Percentiles rank a stretch among this genome's conserved stretches.
phyloP scores from a whole-genome alignment of 2,329 filamentous ascomycete species.

The Fusarium tricinctum region DNA sequence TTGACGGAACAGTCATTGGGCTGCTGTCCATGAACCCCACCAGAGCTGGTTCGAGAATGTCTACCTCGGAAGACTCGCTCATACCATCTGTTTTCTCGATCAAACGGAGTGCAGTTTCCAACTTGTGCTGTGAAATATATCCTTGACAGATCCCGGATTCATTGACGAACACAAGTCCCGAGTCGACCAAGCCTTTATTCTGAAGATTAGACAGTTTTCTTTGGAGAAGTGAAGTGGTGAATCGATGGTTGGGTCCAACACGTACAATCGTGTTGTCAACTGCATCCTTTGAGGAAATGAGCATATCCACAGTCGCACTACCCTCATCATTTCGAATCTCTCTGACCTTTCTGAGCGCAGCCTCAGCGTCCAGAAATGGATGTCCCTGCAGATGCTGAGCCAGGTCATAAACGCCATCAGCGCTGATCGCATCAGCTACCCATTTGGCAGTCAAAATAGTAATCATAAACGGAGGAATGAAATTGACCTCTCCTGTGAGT shows the following conservation, averaged over 20 bases:
- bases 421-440: conserved; percentile 36
- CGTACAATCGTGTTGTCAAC: conserved; percentile 1
- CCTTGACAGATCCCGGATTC: conserved; percentile 10
- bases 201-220: conserved; percentile 10
- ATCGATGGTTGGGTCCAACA: neutral
- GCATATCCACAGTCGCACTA: conserved; percentile 11
- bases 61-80: conserved; percentile 2
- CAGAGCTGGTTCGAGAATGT: neutral
- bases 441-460: conserved; percentile 31
- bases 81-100: neutral
- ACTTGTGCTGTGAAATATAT: conserved; percentile 3
- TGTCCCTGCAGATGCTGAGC: conserved; percentile 35
- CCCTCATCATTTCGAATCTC: conserved; percentile 14
- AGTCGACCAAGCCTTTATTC: conserved; percentile 1
- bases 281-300: neutral
- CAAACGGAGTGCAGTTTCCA: neutral
- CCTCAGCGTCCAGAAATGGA: conserved; percentile 33
- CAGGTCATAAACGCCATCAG: conserved; percentile 36
- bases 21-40: conserved; percentile 4
- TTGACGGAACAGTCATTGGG: conserved; percentile 4
- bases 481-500: conserved; percentile 32
- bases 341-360: neutral
- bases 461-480: conserved; percentile 36
- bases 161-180: conserved; percentile 19
- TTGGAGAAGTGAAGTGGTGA: conserved; percentile 2